Base-by-base conservation (phyloP, 805 yeast species). In the Metschnikowia proteae region DNA sequence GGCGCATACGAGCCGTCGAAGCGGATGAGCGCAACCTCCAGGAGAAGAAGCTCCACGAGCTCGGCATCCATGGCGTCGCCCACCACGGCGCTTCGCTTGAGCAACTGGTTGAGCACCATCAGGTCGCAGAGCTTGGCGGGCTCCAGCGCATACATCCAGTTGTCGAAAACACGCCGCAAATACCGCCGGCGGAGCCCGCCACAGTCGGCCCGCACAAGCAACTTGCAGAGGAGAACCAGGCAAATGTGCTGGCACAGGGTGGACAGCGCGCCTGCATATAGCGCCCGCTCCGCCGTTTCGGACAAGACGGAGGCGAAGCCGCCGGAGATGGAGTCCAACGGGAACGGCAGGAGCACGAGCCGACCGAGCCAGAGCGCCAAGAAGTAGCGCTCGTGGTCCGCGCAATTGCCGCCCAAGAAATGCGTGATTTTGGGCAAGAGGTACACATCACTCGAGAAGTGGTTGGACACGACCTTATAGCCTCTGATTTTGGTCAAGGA, bases 341-440 rank as follows among this genome's bases (percentile, higher is more conserved):
- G 75, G 59, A 91, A 90, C 0, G 98, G 97, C 0, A 83, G 80
- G n/a, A 86, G 67, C 0, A 82, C 76, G 23, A 90, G 66, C 7
- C 84, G 80, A 0, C 84, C 76, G 7, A 88, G 71, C 96, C 96
- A 91, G 3, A 86, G 68, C 6, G 89, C 64, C 37, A 82, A 60
- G 8, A 83, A 41, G 49, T 67, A 70, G 1, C 51, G 46, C 45
- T 68, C 71, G 47, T 55, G 56, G 28, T 61, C 43, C n/a, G 46
- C 60, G 27, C 28, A 33, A 8, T 52, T 51, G 7, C 49, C 40
- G 1, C 28, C 47, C 25, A 64, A 37, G 17, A n/a, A 79, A 11
- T 11, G 43, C 6, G 58, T 38, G 17, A 59, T 61, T 3, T 54
- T 49, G 0, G 74, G 70, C 5, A 88, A 61, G 11, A 78, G 57